Base-by-base conservation (phyloP, 345 rosid species). In the Eucalyptus guilfoylei region DNA sequence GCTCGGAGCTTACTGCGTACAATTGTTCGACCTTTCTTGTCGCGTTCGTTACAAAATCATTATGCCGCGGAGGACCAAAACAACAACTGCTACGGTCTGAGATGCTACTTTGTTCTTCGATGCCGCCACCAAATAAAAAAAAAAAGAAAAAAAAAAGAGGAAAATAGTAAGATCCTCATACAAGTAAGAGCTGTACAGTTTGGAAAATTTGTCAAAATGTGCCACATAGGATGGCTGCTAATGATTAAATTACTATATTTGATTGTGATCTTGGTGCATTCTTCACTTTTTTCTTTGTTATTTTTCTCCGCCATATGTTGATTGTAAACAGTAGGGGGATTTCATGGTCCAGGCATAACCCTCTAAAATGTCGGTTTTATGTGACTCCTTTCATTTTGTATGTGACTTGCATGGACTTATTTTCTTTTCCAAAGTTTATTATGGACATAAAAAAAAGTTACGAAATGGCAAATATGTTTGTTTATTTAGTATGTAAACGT, bases 181-280 rank as follows among this genome's bases (percentile, higher is more conserved):
- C 69, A 28, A 60, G 32, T 28, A 62, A 62, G 69, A 30, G 69
- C 69, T 14, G 69, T 30, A 28, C 5, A 28, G 17, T 62, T 28
- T 60, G 32, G 69, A 30, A 26, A 28, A 60, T 12, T 62, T 62
- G 69, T 62, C 32, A 11, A 60, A 4, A 28, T 6, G 15, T 60
- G n/a, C n/a, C 16, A 30, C 2, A 2, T 62, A 30, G 1, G 64
- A 26, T 26, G 14, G 12, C 13, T 2, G 2, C 12, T 12, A 5
- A 58, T 58, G n/a, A 58, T 58, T 58, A 19, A 21, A 54, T 55
- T 55, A 23, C 13, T 9, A 24, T 23, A 55, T 55, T 55, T 55
- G 30, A 55, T 55, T 55, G 62, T 55, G 13, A 24, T 62, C 32
- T 62, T 62, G 69, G 69, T 62, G 34, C 34, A 30, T 62, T 30